phyloP scores from a whole-genome alignment of 164 flowering plant species.

The Kalanchoe fedtschenkoi region DNA sequence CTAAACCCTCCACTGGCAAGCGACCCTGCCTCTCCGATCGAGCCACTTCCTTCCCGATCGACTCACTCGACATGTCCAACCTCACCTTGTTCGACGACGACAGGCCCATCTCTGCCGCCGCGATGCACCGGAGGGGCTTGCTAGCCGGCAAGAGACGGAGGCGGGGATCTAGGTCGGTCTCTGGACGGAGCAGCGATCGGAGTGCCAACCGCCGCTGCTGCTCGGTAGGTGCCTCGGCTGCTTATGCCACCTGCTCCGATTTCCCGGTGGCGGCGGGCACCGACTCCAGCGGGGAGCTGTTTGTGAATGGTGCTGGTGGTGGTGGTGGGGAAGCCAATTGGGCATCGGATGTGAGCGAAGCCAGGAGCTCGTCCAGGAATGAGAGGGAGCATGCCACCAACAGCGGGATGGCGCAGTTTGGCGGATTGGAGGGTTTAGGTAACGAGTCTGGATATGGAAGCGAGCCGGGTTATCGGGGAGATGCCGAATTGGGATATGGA shows the following conservation, averaged over 20 bases:
- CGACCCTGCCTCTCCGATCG: slow-evolving; percentile 70
- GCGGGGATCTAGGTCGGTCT: slow-evolving; percentile 65
- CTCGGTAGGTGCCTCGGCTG: slow-evolving; percentile 63
- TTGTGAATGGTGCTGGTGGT: slow-evolving; percentile 45
- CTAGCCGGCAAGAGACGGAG: slow-evolving; percentile 65
- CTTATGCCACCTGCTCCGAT: slow-evolving; percentile 73
- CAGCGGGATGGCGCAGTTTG: slow-evolving; percentile 11
- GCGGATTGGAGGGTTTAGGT: slow-evolving; percentile 38
- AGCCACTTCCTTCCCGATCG: slow-evolving; percentile 35
- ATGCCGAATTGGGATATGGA: slow-evolving; percentile 79
- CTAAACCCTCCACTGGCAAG: slow-evolving; percentile 30
- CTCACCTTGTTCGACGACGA: slow-evolving; percentile 57
- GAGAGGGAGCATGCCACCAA: slow-evolving; percentile 40
- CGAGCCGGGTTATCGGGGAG: slow-evolving; percentile 88
- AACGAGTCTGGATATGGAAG: slow-evolving; percentile 92
- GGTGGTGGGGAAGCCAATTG: slow-evolving; percentile 52
- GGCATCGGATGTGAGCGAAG: slow-evolving; percentile 81
- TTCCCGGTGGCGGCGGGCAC: slow-evolving; percentile 64
- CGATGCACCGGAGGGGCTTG: slow-evolving; percentile 20
- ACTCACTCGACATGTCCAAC: slow-evolving; percentile 44
- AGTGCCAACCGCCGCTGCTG: slow-evolving; percentile 64
- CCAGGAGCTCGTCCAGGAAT: slow-evolving; percentile 27
- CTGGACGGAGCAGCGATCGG: slow-evolving; percentile 79
- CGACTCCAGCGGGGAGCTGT: slow-evolving; percentile 92
- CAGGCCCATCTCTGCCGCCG: slow-evolving; percentile 12